Base-by-base conservation (phyloP, 2,329 filamentous ascomycete genomes). In the Diaporthe eres region DNA sequence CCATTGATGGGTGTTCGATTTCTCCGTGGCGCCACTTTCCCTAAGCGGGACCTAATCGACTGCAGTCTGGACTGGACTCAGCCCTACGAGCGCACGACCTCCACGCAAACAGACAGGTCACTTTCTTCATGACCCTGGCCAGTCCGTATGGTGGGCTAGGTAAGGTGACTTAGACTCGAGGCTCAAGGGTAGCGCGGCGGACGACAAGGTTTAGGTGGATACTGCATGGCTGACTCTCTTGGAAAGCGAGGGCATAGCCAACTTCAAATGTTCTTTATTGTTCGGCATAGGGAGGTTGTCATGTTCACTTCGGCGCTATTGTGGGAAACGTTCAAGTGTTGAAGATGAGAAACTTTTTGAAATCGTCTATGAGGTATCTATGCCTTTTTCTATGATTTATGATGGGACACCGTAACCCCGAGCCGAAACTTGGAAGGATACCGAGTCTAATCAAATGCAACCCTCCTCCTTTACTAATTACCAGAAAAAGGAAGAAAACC, bases 311-410 rank as follows among this genome's bases (percentile, higher is more conserved):
- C 34, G 34, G 34, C 31, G 19, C 8, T 47, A 0, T 47, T 25
- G 7, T 37, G 37, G 10, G 17, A 15, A 42, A 53, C 13, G 34
- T 31, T 39, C 31, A 31, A 70, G 49, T 70, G n/a, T 28, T 55
- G 65, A 70, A 34, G 44, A 74, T 58, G 34, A 39, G 51, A 39
- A 31, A 37, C 15, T 55, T 55, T 68, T 72, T 60, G 71, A 74
- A 74, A 74, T 71, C 57, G 68, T 55, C 53, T 74, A 74, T 71
- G 44, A 77, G 73, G 73, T 75, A 77, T 77, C 75, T 71, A 77
- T 75, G 47, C 61, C 74, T 72, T 77, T 77, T 75, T 75, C 68
- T 73, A 70, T 53, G 47, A 70, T 70, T 34, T 68, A 68, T 65
- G 42, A 72, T 47, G 28, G 49, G 61, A 75, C 73, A 74, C 75